phyloP scores from a whole-genome alignment of 768 basidiomycete species.

The Brasilioporus rufonigricans region DNA sequence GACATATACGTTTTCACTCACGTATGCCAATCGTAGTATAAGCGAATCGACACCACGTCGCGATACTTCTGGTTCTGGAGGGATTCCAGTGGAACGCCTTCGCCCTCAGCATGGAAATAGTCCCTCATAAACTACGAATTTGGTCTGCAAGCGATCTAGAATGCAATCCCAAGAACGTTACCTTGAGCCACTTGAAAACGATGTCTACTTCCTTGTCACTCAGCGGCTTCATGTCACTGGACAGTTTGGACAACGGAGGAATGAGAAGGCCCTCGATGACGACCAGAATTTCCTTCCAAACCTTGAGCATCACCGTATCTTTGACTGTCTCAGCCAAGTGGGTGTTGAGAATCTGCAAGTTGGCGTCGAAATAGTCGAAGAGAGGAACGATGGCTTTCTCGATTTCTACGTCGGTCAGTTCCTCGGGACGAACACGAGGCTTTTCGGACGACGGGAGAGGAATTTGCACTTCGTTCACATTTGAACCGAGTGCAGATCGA shows the following conservation, averaged over 20 bases:
- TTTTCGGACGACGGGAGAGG: slow-evolving; percentile 75
- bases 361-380: slow-evolving; percentile 96
- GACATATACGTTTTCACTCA: slow-evolving; percentile 36
- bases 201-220: slow-evolving; percentile 97
- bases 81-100: slow-evolving; percentile 81
- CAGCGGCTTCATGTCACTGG: slow-evolving; percentile 89
- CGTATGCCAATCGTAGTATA: slow-evolving; percentile 98
- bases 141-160: not conserved
- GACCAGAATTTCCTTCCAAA: slow-evolving; percentile 94
- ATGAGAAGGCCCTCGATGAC: slow-evolving; percentile 87
- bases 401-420: slow-evolving; percentile 89
- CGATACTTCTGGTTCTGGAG: slow-evolving; percentile 95
- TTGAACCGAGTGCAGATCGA: slow-evolving; percentile 70
- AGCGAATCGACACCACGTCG: slow-evolving; percentile 81
- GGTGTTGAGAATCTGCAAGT: slow-evolving; percentile 87
- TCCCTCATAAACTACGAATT: slow-evolving; percentile 77
- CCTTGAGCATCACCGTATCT: slow-evolving; percentile 86
- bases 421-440: slow-evolving; percentile 73
- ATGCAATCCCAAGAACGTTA: slow-evolving; percentile 22
- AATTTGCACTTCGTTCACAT: slow-evolving; percentile 68
- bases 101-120: slow-evolving; percentile 93
- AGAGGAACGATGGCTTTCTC: slow-evolving; percentile 88
- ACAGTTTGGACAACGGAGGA: slow-evolving; percentile 81
- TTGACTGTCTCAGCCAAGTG: slow-evolving; percentile 81
- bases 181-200: slow-evolving; percentile 98